Base-by-base conservation (phyloP, 148 eudicot genomes). In the Amaranthus hypochondriacus region DNA sequence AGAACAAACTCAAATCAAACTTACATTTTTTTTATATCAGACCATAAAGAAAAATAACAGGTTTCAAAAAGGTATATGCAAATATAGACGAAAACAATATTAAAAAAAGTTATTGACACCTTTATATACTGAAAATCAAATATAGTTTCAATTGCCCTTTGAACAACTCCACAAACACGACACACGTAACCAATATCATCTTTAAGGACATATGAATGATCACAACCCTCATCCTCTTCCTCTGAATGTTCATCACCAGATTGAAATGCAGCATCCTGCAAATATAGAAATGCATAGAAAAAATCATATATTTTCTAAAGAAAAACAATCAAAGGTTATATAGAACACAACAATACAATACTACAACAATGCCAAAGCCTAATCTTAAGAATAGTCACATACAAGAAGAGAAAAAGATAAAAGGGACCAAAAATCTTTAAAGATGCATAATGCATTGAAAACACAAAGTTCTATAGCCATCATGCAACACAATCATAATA, bases 111-210 rank as follows among this genome's bases (percentile, higher is more conserved):
- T 62, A 56, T 50, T 2, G 56, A 73, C 67, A 88, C 94, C 94
- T 87, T 89, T 42, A 78, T 69, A 61, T 84, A 87, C 81, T 93
- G 96, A 83, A 78, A 90, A 78, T 93, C 98, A 58, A 93, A 90
- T 44, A 93, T 93, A 54, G 89, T 71, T 73, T 94, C 97, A 18
- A 94, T 94, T 53, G 87, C 83, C 84, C 83, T 88, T 78, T 85
- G 76, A 72, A 94, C 80, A 10, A 91, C 89, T 73, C 98, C 98
- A 81, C 98, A 94, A 59, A 94, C 87, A 67, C 98, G 98, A 76
- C 98, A 94, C 50, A 94, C 97, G 75, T 91, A 86, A 54, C 98
- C 98, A 74, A 94, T 77, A 67, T 94, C 98, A 78, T 94, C 98
- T 78, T 89, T 94, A 66, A 94, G 77, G 56, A 94, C 87, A 86